phyloP scores from a whole-genome alignment of 177 flowering plant species.

The Telopea speciosissima region DNA sequence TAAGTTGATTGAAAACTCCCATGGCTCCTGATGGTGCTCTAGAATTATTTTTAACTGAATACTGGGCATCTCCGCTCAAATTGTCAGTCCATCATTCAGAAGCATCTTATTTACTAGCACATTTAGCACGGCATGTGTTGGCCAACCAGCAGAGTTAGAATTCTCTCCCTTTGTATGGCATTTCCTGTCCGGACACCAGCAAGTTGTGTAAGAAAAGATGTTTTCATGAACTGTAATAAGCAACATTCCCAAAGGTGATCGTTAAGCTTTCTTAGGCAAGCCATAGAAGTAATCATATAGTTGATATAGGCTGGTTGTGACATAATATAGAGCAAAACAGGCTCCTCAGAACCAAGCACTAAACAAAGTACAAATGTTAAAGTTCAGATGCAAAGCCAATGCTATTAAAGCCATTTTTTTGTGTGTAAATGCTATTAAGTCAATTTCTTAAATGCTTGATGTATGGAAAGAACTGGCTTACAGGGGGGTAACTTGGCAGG shows the following conservation, averaged over 20 bases:
- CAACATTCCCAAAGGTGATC: too few species aligned
- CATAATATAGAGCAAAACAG: background rate
- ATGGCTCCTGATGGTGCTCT: background rate
- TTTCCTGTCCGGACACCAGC: conserved; percentile 44
- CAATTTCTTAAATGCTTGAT: too few species aligned
- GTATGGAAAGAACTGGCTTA: conserved; percentile 27
- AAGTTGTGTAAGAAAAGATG: background rate
- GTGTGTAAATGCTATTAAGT: too few species aligned
- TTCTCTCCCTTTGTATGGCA: conserved; percentile 66
- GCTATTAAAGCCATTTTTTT: too few species aligned
- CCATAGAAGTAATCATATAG: background rate
- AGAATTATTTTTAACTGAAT: background rate
- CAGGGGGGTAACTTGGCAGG: conserved; percentile 76
- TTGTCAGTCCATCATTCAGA: background rate
- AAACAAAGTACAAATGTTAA: background rate
- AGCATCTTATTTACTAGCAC: conserved; percentile 3
- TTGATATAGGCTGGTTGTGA: background rate
- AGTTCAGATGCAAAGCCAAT: background rate
- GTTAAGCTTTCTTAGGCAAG: background rate
- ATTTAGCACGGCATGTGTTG: background rate
- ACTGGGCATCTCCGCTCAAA: background rate
- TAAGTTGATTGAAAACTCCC: background rate
- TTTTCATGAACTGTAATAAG: too few species aligned
- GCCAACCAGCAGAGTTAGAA: conserved; percentile 26
- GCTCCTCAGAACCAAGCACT: background rate